phyloP scores from a whole-genome alignment of 2,329 filamentous ascomycete species.

The Arthrobotrys sinensis region DNA sequence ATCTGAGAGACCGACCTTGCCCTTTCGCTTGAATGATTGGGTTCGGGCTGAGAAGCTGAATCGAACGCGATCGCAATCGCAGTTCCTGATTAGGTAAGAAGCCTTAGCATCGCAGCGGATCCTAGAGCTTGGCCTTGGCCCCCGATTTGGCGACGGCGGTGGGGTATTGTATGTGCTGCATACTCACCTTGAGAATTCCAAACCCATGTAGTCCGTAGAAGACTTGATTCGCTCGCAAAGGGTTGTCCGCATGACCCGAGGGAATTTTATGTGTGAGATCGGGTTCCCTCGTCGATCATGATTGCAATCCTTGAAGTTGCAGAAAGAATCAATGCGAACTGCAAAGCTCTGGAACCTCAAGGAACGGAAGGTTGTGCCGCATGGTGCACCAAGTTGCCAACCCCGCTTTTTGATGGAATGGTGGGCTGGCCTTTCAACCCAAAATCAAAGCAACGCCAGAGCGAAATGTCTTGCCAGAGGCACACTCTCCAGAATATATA shows the following conservation, averaged over 20 bases:
- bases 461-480: no score
- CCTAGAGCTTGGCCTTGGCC: constrained; percentile 16
- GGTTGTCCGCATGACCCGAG: constrained; percentile 18
- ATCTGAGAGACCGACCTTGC: neutral
- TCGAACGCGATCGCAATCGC: constrained; percentile 10
- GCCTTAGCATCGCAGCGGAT: constrained; percentile 19
- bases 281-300: neutral
- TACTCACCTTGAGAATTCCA: neutral
- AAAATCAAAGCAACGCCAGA: no score
- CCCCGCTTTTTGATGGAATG: constrained; percentile 18
- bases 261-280: constrained; percentile 15
- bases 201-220: neutral
- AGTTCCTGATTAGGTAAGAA: constrained; percentile 26
- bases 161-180: constrained; percentile 1
- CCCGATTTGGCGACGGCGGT: constrained; percentile 10
- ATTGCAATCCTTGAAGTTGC: constrained; percentile 12
- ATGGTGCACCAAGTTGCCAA: neutral
- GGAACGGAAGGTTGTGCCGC: constrained; percentile 14
- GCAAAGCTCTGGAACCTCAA: constrained; percentile 4
- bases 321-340: neutral
- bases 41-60: constrained; percentile 6
- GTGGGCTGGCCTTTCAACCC: neutral
- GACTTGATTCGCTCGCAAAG: constrained; percentile 36
- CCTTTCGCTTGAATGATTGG: neutral
- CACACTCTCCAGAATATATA: no score